Evolutionary conservation across 129 eudicot genomes (phyloP).

Genomic region (Mikania micrantha): DNA sequence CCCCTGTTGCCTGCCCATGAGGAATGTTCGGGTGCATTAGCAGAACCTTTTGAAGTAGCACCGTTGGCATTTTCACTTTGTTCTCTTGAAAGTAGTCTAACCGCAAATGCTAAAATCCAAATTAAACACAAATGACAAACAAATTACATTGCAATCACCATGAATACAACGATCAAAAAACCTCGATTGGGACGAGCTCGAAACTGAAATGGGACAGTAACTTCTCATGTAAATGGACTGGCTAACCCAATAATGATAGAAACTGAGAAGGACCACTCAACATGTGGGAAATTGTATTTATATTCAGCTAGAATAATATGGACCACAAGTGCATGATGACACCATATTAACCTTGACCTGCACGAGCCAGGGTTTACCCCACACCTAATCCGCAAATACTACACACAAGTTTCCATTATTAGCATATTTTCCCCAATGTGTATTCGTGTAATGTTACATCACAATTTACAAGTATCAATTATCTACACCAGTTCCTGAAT

Average conservation of each 20-base stretch:
- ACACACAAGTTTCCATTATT: constrained; percentile 18
- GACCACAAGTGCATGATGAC: constrained; percentile 27
- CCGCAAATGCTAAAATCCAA: constrained; percentile 59
- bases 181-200: not conserved
- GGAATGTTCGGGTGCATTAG: constrained; percentile 18
- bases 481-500: constrained; percentile 4
- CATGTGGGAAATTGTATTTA: not conserved
- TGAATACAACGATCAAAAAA: not conserved
- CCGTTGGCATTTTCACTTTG: constrained; percentile 38
- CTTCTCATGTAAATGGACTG: constrained; percentile 10
- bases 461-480: not conserved
- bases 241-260: not conserved
- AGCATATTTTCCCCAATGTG: constrained; percentile 2
- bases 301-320: constrained; percentile 14
- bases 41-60: constrained; percentile 38
- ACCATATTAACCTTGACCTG: constrained; percentile 14
- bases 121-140: constrained; percentile 4
- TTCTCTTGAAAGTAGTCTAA: constrained; percentile 36
- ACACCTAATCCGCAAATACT: constrained; percentile 20
- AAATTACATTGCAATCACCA: not conserved
- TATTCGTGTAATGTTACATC: constrained; percentile 14
- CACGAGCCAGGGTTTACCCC: constrained; percentile 21
- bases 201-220: constrained; percentile 14
- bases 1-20: constrained; percentile 37
- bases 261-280: constrained; percentile 21